phyloP scores from a whole-genome alignment of 2,329 filamentous ascomycete species.

The Aureobasidium sp. region DNA sequence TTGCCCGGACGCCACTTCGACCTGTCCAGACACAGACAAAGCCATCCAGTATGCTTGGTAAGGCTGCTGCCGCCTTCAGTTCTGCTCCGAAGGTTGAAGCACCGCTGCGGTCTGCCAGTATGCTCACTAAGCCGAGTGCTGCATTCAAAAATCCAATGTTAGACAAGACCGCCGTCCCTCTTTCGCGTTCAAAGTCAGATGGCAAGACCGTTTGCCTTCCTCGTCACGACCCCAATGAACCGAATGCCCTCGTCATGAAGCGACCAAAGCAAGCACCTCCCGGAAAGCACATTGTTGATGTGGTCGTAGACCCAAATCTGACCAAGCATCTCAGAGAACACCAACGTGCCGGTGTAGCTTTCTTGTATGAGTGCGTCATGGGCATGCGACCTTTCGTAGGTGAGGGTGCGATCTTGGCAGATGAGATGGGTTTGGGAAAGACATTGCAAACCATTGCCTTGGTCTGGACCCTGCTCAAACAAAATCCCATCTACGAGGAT shows the following conservation, averaged over 20 bases:
- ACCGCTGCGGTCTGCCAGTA: not conserved
- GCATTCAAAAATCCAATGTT: conserved; percentile 55
- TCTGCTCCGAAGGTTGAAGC: conserved; percentile 24
- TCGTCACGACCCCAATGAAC: conserved; percentile 54
- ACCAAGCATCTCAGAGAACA: conserved; percentile 55
- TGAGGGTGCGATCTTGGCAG: conserved; percentile 61
- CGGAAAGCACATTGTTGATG: conserved; percentile 60
- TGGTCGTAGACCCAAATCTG: conserved; percentile 61
- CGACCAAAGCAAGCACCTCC: conserved; percentile 46
- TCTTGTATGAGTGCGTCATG: conserved; percentile 70
- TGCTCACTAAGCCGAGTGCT: conserved; percentile 30
- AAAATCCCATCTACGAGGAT: conserved; percentile 55
- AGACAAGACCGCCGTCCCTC: conserved; percentile 38
- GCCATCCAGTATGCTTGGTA: not conserved
- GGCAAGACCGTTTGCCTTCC: conserved; percentile 42
- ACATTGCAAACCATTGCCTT: conserved; percentile 64
- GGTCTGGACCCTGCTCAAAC: conserved; percentile 63
- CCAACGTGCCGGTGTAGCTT: conserved; percentile 60
- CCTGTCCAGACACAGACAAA: conserved; percentile 12
- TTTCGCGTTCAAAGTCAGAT: conserved; percentile 31
- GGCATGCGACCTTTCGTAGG: conserved; percentile 57
- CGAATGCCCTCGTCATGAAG: conserved; percentile 59
- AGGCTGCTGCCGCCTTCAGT: not conserved
- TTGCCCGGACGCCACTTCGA: conserved; percentile 3
- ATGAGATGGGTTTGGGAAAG: conserved; percentile 70